Conservation (phyloP, 2,329 filamentous ascomycete genomes). For the Epichloe aotearoae region DNA sequence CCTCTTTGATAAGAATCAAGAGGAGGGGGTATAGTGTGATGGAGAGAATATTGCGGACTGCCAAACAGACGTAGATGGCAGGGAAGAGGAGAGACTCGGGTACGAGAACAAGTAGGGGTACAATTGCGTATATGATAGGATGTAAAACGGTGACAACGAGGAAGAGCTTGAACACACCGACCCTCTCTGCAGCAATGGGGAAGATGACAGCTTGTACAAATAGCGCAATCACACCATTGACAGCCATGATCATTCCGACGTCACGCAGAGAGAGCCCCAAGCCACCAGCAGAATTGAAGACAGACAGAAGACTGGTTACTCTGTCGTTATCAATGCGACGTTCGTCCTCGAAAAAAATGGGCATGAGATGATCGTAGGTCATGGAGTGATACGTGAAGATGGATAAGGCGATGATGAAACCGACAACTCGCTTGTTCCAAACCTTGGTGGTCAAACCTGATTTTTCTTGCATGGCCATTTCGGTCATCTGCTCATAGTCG, state of each 20-base stretch:
- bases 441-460: conserved; percentile 23
- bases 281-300: conserved; percentile 46
- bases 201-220: conserved; percentile 49
- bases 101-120: conserved; percentile 44
- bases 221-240: conserved; percentile 45
- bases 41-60: conserved; percentile 45
- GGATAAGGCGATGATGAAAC: conserved; percentile 67
- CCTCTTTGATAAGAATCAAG: conserved; percentile 55
- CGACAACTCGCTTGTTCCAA: conserved; percentile 51
- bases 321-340: conserved; percentile 29
- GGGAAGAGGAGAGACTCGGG: conserved; percentile 37
- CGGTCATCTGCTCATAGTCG: conserved; percentile 20
- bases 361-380: conserved; percentile 84
- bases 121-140: conserved; percentile 45
- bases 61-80: conserved; percentile 44
- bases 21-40: conserved; percentile 52
- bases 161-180: conserved; percentile 49
- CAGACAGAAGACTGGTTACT: conserved; percentile 21
- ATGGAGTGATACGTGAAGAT: conserved; percentile 94
- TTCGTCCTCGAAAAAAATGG: conserved; percentile 76
- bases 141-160: conserved; percentile 45
- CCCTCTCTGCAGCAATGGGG: conserved; percentile 41
- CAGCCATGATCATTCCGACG: conserved; percentile 48
- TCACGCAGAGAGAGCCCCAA: conserved; percentile 48
- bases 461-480: conserved; percentile 20